Evolutionary conservation across 495 filamentous ascomycete genomes (phyloP), one percentile per base, ranked within the genome.

Genomic region (Cercophora samala): DNA sequence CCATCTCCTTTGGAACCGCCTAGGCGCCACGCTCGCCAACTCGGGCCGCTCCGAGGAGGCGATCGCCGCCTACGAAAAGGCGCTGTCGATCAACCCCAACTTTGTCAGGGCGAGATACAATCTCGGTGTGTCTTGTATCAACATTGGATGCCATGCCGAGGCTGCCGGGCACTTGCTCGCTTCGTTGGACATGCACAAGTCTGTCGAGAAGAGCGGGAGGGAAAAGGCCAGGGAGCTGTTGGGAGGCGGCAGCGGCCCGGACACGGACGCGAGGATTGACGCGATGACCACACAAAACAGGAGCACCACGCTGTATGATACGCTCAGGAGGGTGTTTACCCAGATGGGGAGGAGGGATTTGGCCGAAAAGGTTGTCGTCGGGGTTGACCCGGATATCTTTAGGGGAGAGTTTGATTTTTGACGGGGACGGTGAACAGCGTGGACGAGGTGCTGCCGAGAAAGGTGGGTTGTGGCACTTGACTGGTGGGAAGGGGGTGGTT

Each of bases 41-140:
- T 91, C 87, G 19, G 93, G 93, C 61, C 90, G 92, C 66, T 90
- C 86, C 66, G 95, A 98, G 76, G 94, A 99, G 75, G 95, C 95
- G 32, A 97, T 98, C 71, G 90, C 93, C 65, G 95, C 95, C 0
- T 99, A 99, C 78, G 93, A 97, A 75, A 90, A 91, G 68, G 95
- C 95, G 0, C 83, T 99, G 13, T 88, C 86, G 63, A 87, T 97
- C 60, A 90, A 91, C 70, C 89, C 93, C 51, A 97, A 97, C 81
- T 99, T 99, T 72, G 96, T 98, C 23, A 90, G 95, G 46, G 95
- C 95, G 5, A 88, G 95, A 11, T 99, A 99, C 79, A 99, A 99
- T 78, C 87, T 99, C 8, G 95, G 95, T 52, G 95, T 99, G 5
- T 90, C 86, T 18, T 99, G 95, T 77, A 98, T 99, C 76, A 99